Conservation (phyloP, 2,329 filamentous ascomycete species). For the Aspergillus fijiensis region DNA sequence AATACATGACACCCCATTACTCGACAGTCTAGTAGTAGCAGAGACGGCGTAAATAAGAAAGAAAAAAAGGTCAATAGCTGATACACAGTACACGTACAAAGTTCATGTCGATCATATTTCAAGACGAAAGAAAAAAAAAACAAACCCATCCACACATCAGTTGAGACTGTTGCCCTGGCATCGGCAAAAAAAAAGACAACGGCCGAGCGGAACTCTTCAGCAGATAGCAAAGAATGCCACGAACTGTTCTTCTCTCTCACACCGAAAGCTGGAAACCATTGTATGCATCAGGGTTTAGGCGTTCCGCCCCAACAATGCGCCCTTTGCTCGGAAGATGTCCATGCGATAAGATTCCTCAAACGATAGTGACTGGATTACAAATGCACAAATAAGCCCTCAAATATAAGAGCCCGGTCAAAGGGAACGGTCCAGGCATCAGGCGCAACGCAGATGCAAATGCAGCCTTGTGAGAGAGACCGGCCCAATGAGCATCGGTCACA, state of each 20-base stretch:
- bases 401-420: background rate
- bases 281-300: background rate
- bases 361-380: slow-evolving; percentile 1
- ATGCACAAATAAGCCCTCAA: background rate
- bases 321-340: background rate
- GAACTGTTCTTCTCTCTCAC: background rate
- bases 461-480: background rate
- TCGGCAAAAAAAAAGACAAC: background rate
- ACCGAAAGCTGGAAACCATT: background rate
- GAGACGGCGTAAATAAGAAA: too few relatives aligned
- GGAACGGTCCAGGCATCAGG: background rate
- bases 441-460: background rate
- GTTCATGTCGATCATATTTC: background rate
- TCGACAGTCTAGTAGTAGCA: too few relatives aligned
- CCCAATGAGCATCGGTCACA: background rate
- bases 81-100: background rate
- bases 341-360: background rate
- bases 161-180: background rate
- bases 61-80: background rate
- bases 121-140: background rate
- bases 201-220: background rate
- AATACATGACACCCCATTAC: too few relatives aligned
- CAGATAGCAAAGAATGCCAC: background rate
- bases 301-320: too few relatives aligned
- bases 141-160: background rate